These are phyloP conservation scores for Rhizopogon vulgaris DNA, from an alignment of 768 basidiomycete species.

Conservation along the genomic window DNA sequence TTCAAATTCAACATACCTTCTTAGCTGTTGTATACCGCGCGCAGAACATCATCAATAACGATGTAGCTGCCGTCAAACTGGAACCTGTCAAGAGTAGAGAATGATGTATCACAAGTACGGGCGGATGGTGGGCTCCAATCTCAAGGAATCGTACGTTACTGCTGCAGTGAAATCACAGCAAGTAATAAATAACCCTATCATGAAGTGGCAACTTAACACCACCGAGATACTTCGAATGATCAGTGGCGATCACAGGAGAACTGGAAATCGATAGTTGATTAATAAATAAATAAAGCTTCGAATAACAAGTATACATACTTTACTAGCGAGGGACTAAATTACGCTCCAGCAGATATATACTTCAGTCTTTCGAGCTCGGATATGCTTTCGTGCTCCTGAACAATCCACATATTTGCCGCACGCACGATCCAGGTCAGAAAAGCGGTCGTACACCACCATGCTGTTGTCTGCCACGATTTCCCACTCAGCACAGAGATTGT, in stretches of 20 bases:
- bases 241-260: background rate
- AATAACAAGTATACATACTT: background rate
- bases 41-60: too few species aligned
- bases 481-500: slow-evolving; percentile 41
- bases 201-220: too few species aligned
- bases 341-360: slow-evolving; percentile 53
- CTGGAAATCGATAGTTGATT: background rate
- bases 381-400: slow-evolving; percentile 40
- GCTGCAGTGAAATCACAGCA: too few species aligned
- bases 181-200: too few species aligned
- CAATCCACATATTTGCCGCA: slow-evolving; percentile 38
- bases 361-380: slow-evolving; percentile 45
- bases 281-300: background rate
- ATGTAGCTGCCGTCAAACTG: too few species aligned
- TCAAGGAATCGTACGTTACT: too few species aligned
- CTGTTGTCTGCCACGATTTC: slow-evolving; percentile 46
- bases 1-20: too few species aligned
- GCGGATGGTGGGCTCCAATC: too few species aligned
- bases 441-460: slow-evolving; percentile 47
- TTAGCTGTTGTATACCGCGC: too few species aligned
- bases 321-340: slow-evolving; percentile 4
- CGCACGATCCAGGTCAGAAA: slow-evolving; percentile 40
- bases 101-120: too few species aligned
- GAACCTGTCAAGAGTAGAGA: too few species aligned
- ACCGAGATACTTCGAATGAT: too few species aligned